Conservation (phyloP, 176 grass and related monocot species). For the Cymbopogon citratus region DNA sequence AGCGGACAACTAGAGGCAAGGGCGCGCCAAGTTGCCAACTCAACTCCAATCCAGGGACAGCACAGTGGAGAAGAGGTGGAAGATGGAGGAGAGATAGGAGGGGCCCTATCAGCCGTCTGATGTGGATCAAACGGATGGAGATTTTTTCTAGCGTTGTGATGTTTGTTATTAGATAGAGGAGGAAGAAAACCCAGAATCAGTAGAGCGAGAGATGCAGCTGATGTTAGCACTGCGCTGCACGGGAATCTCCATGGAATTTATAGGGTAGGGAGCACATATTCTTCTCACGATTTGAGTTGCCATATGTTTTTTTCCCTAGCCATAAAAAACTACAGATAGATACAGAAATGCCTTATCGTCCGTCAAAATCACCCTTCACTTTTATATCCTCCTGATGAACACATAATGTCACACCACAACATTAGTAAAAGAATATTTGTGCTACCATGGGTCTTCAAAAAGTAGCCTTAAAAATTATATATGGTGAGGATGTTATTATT, state of each 20-base stretch:
- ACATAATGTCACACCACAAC: not conserved
- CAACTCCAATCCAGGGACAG: not conserved
- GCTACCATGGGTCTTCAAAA: not conserved
- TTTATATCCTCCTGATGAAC: not conserved
- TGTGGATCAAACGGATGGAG: not conserved
- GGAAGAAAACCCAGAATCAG: not conserved
- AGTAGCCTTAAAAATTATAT: not conserved
- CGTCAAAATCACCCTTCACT: not conserved
- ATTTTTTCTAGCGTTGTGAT: not conserved
- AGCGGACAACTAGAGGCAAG: not conserved
- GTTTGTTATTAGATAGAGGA: no score
- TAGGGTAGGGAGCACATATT: not conserved
- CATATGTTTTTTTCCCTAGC: not conserved
- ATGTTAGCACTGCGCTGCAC: not conserved
- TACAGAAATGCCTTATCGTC: not conserved
- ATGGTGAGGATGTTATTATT: not conserved
- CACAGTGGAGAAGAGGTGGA: not conserved
- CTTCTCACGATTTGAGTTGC: not conserved
- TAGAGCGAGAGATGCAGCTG: no score
- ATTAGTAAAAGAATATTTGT: not conserved
- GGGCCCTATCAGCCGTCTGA: not conserved
- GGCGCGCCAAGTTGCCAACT: constrained; percentile 13
- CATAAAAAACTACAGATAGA: not conserved
- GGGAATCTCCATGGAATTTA: not conserved
- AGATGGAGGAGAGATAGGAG: constrained; percentile 1